phyloP scores from a whole-genome alignment of 202 grass and related monocot genomes.

The Panicum hallii region DNA sequence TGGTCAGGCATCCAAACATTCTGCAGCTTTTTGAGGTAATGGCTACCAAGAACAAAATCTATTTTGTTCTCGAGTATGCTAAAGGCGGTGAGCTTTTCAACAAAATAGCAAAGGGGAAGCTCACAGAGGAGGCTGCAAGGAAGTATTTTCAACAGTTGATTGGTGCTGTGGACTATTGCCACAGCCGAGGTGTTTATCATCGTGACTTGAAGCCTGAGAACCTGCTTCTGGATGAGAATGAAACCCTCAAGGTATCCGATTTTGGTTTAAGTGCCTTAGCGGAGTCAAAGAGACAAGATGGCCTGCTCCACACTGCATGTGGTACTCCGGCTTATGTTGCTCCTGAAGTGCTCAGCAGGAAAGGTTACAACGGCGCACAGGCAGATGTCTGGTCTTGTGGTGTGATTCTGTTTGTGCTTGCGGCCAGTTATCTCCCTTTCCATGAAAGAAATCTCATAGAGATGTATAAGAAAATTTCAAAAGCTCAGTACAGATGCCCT shows the following conservation, averaged over 20 bases:
- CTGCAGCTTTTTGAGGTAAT: constrained; percentile 75
- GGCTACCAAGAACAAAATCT: constrained; percentile 83
- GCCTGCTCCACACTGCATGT: constrained; percentile 75
- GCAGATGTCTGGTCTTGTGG: constrained; percentile 86
- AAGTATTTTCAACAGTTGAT: constrained; percentile 84
- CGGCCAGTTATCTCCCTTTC: constrained; percentile 71
- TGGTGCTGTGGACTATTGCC: constrained; percentile 74
- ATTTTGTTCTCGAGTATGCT: constrained; percentile 75
- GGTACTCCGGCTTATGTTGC: constrained; percentile 83
- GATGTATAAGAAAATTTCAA: constrained; percentile 82
- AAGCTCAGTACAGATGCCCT: constrained; percentile 66
- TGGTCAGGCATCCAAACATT: constrained; percentile 70
- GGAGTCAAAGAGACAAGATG: constrained; percentile 72
- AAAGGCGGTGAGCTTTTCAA: constrained; percentile 85
- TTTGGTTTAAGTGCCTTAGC: constrained; percentile 77
- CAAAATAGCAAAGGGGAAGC: constrained; percentile 65
- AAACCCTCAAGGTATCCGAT: constrained; percentile 70
- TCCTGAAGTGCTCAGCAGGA: constrained; percentile 73
- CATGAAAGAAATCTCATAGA: constrained; percentile 74
- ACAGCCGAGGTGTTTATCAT: constrained; percentile 81
- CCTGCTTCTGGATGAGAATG: constrained; percentile 70
- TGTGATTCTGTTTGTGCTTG: constrained; percentile 80
- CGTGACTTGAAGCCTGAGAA: constrained; percentile 85
- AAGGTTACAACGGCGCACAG: constrained; percentile 71
- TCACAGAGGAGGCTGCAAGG: constrained; percentile 58